Evolutionary conservation across 2,329 filamentous ascomycete species (phyloP), one percentile per base, ranked within the genome.

Genomic region (Corinectria fuckeliana): DNA sequence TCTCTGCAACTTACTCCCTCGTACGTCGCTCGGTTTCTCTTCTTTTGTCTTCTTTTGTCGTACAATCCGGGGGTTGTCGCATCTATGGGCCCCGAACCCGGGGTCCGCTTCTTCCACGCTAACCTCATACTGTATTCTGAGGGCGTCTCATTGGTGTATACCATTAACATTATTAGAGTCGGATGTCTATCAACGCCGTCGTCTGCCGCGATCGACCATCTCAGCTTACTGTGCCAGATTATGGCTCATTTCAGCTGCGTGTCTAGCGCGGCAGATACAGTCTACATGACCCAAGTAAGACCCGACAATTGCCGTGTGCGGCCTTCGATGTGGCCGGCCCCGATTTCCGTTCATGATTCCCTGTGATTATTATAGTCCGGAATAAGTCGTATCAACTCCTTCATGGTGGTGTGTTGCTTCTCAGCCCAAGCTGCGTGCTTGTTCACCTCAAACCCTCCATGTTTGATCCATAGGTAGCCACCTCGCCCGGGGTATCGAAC

Each of bases 41-140:
- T 14, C 32, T 11, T 53, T 28, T 13, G 16, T 51, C 13, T 18
- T 44, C 21, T 23, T 20, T 34, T 36, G 45, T 36, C 28, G 45
- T 49, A 28, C 18, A 30, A 23, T 20, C 13, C 25, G 36, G 42
- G 21, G 21, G 16, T 18, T 36, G 21, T 47, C 42, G 21, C 44
- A 23, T 42, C n/a, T 18, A 16, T 23, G 47, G 34, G 32, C 30
- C 28, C 26, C 39, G 28, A 52, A 25, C 57, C 47, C 10, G 30
- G 39, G 16, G 23, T 21, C 14, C 50, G 45, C 54, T 42, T 14
- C 32, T 23, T 25, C 39, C 36, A 47, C 50, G 20, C 54, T 50
- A 61, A 55, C 50, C 58, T 52, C 58, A 54, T 47, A 11, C 49
- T 44, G 54, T 61, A 61, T 58, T 58, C 58, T 34, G 30, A 50